Conservation (phyloP, 2,329 filamentous ascomycete genomes). For the Cordyceps tenuipes region DNA sequence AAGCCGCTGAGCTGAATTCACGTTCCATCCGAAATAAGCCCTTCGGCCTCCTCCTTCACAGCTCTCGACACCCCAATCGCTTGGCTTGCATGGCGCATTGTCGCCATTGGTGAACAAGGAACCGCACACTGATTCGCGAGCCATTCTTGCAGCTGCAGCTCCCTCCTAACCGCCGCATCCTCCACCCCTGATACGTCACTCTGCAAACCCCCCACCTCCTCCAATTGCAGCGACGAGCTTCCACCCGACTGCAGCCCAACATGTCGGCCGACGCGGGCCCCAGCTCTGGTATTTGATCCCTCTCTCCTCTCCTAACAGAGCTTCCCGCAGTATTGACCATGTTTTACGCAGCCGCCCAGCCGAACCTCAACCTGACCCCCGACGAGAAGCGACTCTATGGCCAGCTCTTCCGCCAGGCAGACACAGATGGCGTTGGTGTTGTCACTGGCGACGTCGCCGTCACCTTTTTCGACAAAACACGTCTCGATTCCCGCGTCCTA, state of each 20-base stretch:
- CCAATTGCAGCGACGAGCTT: not conserved
- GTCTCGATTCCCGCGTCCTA: slow-evolving; percentile 73
- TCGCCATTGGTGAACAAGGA: not conserved
- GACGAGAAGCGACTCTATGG: slow-evolving; percentile 94
- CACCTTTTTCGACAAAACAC: slow-evolving; percentile 96
- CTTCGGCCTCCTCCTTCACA: not conserved
- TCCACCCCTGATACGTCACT: slow-evolving; percentile 1
- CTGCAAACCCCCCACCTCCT: not conserved
- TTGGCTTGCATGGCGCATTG: slow-evolving; percentile 9
- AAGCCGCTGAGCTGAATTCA: not conserved
- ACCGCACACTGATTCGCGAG: not conserved
- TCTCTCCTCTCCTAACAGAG: not conserved
- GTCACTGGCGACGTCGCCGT: slow-evolving; percentile 95
- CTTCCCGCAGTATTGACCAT: not conserved
- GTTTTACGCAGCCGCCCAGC: slow-evolving; percentile 34
- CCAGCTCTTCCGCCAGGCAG: slow-evolving; percentile 86
- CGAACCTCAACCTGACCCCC: slow-evolving; percentile 74
- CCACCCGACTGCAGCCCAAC: slow-evolving; percentile 4
- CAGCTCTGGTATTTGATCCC: slow-evolving; percentile 6
- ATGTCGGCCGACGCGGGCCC: slow-evolving; percentile 12
- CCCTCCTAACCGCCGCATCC: not conserved
- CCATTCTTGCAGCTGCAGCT: not conserved
- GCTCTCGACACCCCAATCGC: not conserved
- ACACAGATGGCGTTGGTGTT: slow-evolving; percentile 83
- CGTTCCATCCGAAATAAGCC: not conserved